A percentile compares a stretch with the other conserved stretches of the same genome.
Conservation (phyloP, 345 rosid genomes). For the Hypericum androsaemum region DNA sequence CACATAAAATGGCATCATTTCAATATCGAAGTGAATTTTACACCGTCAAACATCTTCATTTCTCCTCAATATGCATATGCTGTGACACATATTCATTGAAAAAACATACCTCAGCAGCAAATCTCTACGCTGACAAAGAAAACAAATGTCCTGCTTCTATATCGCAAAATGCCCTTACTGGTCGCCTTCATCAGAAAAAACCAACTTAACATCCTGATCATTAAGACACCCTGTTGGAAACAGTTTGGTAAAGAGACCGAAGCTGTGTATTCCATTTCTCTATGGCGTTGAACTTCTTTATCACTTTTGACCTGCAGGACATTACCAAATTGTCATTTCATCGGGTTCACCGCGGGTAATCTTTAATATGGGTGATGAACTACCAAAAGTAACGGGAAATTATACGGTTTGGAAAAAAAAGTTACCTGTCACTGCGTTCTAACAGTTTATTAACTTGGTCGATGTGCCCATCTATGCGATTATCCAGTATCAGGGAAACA, state of each 20-base stretch:
- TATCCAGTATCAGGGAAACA: slow-evolving; percentile 83
- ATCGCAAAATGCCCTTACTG: too few species aligned
- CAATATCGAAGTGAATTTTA: too few species aligned
- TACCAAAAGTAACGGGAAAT: background rate
- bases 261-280: slow-evolving; percentile 98
- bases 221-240: slow-evolving; percentile 53
- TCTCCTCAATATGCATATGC: too few species aligned
- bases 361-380: background rate
- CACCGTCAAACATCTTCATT: too few species aligned
- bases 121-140: too few species aligned
- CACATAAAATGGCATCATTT: too few species aligned
- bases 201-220: too few species aligned
- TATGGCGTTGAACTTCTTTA: slow-evolving; percentile 77
- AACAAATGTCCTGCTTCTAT: too few species aligned
- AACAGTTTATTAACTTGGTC: slow-evolving; percentile 89
- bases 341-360: background rate
- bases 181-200: too few species aligned
- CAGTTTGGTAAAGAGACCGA: slow-evolving; percentile 49
- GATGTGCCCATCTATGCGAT: slow-evolving; percentile 88
- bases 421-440: slow-evolving; percentile 82
- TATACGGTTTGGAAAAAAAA: background rate
- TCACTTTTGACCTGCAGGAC: slow-evolving; percentile 67
- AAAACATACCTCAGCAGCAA: too few species aligned
- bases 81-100: too few species aligned
- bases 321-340: background rate